Evolutionary conservation across 345 rosid genomes (phyloP), one percentile per base, ranked within the genome.

Genomic region (Hibiscus syriacus): DNA sequence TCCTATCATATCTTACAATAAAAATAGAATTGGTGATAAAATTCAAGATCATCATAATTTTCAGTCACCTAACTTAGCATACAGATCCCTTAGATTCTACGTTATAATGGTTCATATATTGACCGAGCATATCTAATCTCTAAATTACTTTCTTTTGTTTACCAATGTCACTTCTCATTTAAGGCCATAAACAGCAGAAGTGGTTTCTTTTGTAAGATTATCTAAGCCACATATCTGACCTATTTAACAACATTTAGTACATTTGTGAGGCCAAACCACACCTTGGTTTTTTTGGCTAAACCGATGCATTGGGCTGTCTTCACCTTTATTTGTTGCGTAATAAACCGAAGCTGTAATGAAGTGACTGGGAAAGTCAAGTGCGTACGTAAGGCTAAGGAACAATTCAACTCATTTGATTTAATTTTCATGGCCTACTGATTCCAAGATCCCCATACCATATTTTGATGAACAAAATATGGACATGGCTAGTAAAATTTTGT

Each of bases 341-440:
- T 55, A n/a, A 72, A n/a, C n/a, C n/a, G n/a, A n/a, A 60, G 50
- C 69, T 66, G 55, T 41, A 12, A 70, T 0, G 5, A 11, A 9
- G 10, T 27, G 11, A 67, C 74, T 58, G 26, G 17, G 16, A 12
- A 19, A 12, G 66, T 26, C 64, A 68, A 4, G 9, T 20, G 17
- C 48, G 48, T 43, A 43, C 17, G 16, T 2, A 25, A n/a, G 16
- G 19, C 14, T 36, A 23, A 16, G 39, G 71, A 55, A 45, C 30
- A 17, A 69, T 56, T 69, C 64, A 68, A 41, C 54, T 32, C 17
- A 11, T 27, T 9, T 29, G 20, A 53, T 41, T 26, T 43, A 43
- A 14, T 43, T 48, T 26, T 13, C 55, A 26, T 25, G 68, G 68
- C 29, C 68, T 39, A 16, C 25, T 55, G 16, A 55, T n/a, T n/a